Evolutionary conservation across 1,139 yeast genomes (phyloP).

Genomic region (Candida glucosophila): DNA sequence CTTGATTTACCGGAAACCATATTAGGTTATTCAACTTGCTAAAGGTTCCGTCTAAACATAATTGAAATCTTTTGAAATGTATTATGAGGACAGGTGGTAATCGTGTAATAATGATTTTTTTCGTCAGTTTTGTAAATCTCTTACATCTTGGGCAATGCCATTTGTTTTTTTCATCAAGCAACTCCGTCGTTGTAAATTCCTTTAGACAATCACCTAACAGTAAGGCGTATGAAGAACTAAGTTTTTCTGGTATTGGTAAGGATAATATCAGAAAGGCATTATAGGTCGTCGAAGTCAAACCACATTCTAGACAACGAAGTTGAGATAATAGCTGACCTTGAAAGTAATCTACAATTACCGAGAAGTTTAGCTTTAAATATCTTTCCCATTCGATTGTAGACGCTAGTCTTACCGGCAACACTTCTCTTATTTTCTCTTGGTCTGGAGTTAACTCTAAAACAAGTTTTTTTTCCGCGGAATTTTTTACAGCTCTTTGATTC

Average conservation of each 20-base stretch:
- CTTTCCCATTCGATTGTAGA: conserved; percentile 95
- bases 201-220: conserved; percentile 58
- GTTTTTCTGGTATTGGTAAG: conserved; percentile 55
- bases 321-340: conserved; percentile 89
- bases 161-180: conserved; percentile 71
- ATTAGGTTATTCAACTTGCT: conserved; percentile 58
- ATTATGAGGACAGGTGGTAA: conserved; percentile 66
- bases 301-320: conserved; percentile 68
- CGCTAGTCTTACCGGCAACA: conserved; percentile 71
- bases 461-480: conserved; percentile 29
- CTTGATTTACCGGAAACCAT: conserved; percentile 46
- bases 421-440: conserved; percentile 71
- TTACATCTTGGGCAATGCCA: conserved; percentile 89
- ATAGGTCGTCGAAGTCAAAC: conserved; percentile 77
- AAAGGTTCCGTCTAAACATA: conserved; percentile 33
- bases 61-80: conserved; percentile 73
- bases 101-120: conserved; percentile 60
- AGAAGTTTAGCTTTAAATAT: conserved; percentile 74
- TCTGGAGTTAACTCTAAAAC: conserved; percentile 51
- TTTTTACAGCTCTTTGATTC: conserved; percentile 43
- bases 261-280: conserved; percentile 72
- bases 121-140: conserved; percentile 55
- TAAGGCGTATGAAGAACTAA: conserved; percentile 16
- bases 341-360: conserved; percentile 75
- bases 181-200: conserved; percentile 60